These are phyloP conservation scores for Paraphoma sp. DNA, from an alignment of 2,329 filamentous ascomycete genomes.

Conservation along the genomic window DNA sequence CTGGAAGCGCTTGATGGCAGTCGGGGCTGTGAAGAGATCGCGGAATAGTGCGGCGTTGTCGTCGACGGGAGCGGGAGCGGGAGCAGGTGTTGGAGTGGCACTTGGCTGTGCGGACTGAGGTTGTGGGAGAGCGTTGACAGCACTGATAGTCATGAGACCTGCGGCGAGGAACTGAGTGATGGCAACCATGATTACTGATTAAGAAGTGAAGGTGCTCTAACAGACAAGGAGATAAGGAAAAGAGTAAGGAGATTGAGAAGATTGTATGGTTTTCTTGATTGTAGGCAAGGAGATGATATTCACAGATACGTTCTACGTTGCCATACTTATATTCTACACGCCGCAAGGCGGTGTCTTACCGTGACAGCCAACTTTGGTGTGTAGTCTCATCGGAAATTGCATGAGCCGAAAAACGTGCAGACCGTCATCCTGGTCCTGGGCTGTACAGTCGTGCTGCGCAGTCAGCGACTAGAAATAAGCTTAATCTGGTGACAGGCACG, in stretches of 20 bases:
- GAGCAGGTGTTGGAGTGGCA: slow-evolving; percentile 12
- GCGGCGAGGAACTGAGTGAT: slow-evolving; percentile 43
- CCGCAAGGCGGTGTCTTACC: not conserved
- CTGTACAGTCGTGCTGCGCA: slow-evolving; percentile 14
- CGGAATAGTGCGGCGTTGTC: slow-evolving; percentile 34
- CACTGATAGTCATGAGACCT: slow-evolving; percentile 36
- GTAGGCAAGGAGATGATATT: slow-evolving; percentile 35
- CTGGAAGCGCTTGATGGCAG: slow-evolving; percentile 49
- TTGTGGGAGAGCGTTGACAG: slow-evolving; percentile 41
- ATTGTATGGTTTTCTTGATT: slow-evolving; percentile 33
- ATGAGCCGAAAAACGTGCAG: slow-evolving; percentile 7
- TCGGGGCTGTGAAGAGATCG: slow-evolving; percentile 39
- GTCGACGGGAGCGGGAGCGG: slow-evolving; percentile 17
- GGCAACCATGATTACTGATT: slow-evolving; percentile 43
- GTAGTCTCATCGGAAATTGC: slow-evolving; percentile 7
- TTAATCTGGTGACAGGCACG: slow-evolving; percentile 17
- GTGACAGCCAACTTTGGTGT: not conserved
- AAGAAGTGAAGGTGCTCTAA: slow-evolving; percentile 20
- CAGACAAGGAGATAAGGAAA: slow-evolving; percentile 15
- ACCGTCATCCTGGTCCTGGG: not conserved
- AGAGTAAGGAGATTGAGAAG: slow-evolving; percentile 23
- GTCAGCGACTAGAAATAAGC: slow-evolving; percentile 13
- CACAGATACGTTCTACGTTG: slow-evolving; percentile 1
- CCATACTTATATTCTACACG: slow-evolving; percentile 34
- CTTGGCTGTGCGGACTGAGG: slow-evolving; percentile 12